Evolutionary conservation across 2,329 filamentous ascomycete species (phyloP), one percentile per base, ranked within the genome.

Genomic region (Apiospora arundinis): DNA sequence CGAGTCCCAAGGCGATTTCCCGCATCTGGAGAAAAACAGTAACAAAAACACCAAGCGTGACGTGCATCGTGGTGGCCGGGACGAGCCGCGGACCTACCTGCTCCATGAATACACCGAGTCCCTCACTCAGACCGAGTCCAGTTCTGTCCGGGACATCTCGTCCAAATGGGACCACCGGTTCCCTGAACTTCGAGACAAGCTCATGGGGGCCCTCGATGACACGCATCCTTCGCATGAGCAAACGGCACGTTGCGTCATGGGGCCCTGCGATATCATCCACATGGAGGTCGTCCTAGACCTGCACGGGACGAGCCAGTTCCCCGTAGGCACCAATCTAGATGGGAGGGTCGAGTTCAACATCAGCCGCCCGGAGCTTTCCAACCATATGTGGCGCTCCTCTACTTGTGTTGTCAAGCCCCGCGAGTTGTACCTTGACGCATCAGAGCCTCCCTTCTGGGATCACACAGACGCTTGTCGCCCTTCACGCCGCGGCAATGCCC

Each of bases 241-340:
- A n/a, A 78, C 76, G 37, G 80, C 79, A 4, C 77, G 79, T 5
- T 81, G 79, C 56, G 79, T 81, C 9, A 75, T 80, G 37, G 79
- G 79, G 4, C 86, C 86, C 48, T 88, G 89, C 72, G 86, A 88
- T 73, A 86, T 91, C 46, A 82, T 92, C 73, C 89, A 92, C 80
- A 89, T 91, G 83, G 89, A 90, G 73, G 85, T 88, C 5, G 88
- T 88, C 0, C 83, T 92, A 8, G 86, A 90, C 73, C 80, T 91
- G 2, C 87, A 90, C 76, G 84, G 89, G 73, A 86, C 86, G 65
- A 85, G 85, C 74, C 85, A 86, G 71, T 90, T 91, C 75, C 89
- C 89, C 4, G 81, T 84, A 14, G 87, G 88, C n/a, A 89, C 89
- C 5, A 87, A 90, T 76, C 85, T 92, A 70, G 85, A 89, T 73